These are phyloP conservation scores for Diversispora eburnea DNA, from an alignment of 192 early-diverging fungal genomes.

Conservation along the genomic window DNA sequence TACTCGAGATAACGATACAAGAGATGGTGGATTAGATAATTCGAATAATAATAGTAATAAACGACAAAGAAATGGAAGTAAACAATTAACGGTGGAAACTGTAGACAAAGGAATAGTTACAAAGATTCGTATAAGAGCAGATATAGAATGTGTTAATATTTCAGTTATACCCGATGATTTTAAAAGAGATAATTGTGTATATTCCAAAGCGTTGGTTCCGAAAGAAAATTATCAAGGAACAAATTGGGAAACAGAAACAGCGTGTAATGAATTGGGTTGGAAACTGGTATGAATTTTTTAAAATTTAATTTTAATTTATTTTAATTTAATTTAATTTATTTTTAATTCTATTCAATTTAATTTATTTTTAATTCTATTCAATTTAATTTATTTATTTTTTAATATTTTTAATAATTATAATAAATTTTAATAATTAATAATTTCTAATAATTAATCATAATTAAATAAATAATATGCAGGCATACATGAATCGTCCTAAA, in stretches of 20 bases:
- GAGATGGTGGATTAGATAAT: neutral
- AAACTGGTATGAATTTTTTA: constrained; percentile 46
- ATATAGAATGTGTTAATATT: constrained; percentile 50
- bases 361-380: neutral
- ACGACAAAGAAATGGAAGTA: neutral
- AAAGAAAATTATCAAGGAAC: constrained; percentile 31
- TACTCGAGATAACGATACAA: constrained; percentile 2
- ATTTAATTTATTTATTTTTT: neutral
- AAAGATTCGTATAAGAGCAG: constrained; percentile 42
- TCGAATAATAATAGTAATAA: neutral
- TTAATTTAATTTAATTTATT: neutral
- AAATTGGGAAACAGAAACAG: constrained; percentile 41
- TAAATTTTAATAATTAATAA: neutral
- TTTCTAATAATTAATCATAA: too few species aligned
- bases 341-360: neutral
- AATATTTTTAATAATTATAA: neutral
- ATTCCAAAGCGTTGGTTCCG: constrained; percentile 41
- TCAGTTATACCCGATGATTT: constrained; percentile 42
- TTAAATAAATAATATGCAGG: constrained; percentile 27
- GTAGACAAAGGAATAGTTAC: constrained; percentile 33
- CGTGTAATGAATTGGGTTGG: constrained; percentile 64
- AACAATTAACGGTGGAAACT: constrained; percentile 38
- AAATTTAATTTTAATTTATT: neutral
- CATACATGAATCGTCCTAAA: constrained; percentile 40
- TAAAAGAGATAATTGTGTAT: constrained; percentile 54